Conservation (phyloP, 2,329 filamentous ascomycete genomes). For the Xylogone sp. region DNA sequence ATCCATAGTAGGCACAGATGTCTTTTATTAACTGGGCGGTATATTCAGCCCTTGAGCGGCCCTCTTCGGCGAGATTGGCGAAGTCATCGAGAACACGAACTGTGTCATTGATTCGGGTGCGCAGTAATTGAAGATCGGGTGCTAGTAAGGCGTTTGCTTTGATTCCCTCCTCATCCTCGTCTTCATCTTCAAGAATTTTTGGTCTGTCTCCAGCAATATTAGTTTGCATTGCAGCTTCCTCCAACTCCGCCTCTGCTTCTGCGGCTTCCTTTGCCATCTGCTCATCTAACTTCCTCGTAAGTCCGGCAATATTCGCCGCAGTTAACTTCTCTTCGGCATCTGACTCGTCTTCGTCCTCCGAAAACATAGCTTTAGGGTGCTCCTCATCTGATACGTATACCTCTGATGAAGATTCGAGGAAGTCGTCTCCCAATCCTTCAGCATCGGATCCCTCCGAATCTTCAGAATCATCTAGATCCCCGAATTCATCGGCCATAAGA, state of each 20-base stretch:
- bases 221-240: conserved; percentile 82
- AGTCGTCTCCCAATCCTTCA: conserved; percentile 50
- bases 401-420: conserved; percentile 41
- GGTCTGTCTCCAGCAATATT: conserved; percentile 82
- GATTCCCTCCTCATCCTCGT: conserved; percentile 55
- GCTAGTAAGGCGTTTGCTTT: conserved; percentile 66
- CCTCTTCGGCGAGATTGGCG: conserved; percentile 72
- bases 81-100: conserved; percentile 90
- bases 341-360: conserved; percentile 87
- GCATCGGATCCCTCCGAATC: conserved; percentile 27
- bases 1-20: conserved; percentile 94
- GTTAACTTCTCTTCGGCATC: conserved; percentile 88
- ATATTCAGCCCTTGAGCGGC: conserved; percentile 83
- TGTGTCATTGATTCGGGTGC: conserved; percentile 87
- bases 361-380: conserved; percentile 74
- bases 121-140: conserved; percentile 84
- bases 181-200: conserved; percentile 59
- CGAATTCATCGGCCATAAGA: conserved; percentile 40
- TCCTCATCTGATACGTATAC: conserved; percentile 46
- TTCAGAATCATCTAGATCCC: conserved; percentile 34
- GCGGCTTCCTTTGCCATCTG: conserved; percentile 74
- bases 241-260: conserved; percentile 79
- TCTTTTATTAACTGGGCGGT: conserved; percentile 83
- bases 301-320: conserved; percentile 90
- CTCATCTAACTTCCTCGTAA: conserved; percentile 80